A percentile compares a stretch with the other conserved stretches of the same genome.
Conservation (phyloP, 306 rosid genomes). For the Cucurbita moschata region DNA sequence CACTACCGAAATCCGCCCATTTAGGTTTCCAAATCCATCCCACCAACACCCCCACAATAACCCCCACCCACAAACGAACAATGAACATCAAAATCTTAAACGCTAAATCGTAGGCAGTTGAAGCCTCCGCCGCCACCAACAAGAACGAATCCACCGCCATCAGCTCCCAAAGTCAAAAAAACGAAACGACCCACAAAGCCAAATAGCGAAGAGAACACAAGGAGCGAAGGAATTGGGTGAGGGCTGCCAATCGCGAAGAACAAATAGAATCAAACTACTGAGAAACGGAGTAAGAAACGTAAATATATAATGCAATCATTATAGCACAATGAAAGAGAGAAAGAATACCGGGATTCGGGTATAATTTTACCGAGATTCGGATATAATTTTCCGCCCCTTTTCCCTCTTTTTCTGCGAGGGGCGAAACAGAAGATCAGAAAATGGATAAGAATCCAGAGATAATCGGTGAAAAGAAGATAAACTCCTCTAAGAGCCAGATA, state of each 20-base stretch:
- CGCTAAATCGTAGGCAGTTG: constrained; percentile 21
- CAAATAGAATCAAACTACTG: constrained; percentile 5
- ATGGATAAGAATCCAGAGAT: constrained; percentile 58
- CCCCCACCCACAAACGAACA: constrained; percentile 67
- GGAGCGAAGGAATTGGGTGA: not conserved
- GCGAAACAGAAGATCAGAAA: constrained; percentile 2
- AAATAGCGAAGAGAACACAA: not conserved
- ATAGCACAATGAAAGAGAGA: not conserved
- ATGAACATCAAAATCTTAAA: constrained; percentile 30
- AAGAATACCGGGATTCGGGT: constrained; percentile 23
- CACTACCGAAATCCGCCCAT: constrained; percentile 49
- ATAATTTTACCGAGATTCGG: not conserved
- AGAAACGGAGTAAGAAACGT: not conserved
- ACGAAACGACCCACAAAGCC: not conserved
- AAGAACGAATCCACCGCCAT: constrained; percentile 38
- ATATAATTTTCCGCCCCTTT: too few species aligned
- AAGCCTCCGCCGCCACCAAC: constrained; percentile 23
- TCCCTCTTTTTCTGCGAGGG: not conserved
- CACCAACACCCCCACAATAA: constrained; percentile 56
- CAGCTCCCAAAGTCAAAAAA: not conserved
- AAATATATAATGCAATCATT: too few species aligned
- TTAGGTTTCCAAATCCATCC: constrained; percentile 97
- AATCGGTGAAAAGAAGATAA: constrained; percentile 24
- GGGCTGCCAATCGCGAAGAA: constrained; percentile 2
- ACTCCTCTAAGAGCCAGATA: constrained; percentile 13